Conservation (phyloP, 805 yeast genomes). For the Cyberlindnera misumaiensis region DNA sequence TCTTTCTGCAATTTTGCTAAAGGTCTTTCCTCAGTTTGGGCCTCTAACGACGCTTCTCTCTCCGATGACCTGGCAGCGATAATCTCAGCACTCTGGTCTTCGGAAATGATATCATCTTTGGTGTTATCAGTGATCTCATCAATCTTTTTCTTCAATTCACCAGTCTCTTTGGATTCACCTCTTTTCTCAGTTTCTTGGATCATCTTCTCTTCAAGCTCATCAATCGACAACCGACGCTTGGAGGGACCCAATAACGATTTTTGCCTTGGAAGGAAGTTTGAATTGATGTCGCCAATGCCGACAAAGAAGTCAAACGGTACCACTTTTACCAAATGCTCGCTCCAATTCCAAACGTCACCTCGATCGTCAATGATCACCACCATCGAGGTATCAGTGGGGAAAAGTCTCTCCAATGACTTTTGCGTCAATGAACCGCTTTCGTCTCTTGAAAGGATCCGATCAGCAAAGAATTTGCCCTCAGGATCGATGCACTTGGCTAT, state of each 20-base stretch:
- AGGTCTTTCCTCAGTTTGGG: slow-evolving; percentile 77
- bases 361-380: slow-evolving; percentile 95
- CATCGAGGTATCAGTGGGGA: slow-evolving; percentile 95
- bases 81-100: slow-evolving; percentile 26
- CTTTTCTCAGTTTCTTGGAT: slow-evolving; percentile 24
- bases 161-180: slow-evolving; percentile 20
- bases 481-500: slow-evolving; percentile 93
- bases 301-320: slow-evolving; percentile 94
- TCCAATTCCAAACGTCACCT: slow-evolving; percentile 99
- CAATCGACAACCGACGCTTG: slow-evolving; percentile 51
- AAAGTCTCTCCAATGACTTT: slow-evolving; percentile 78
- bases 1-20: slow-evolving; percentile 75
- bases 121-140: slow-evolving; percentile 24
- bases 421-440: slow-evolving; percentile 91
- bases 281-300: slow-evolving; percentile 95
- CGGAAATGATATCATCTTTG: slow-evolving; percentile 20
- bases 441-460: slow-evolving; percentile 85
- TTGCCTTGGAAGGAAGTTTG: slow-evolving; percentile 83
- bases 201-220: slow-evolving; percentile 43
- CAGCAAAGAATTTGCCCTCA: slow-evolving; percentile 77
- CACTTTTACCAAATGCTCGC: slow-evolving; percentile 81
- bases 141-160: no score
- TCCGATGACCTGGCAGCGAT: slow-evolving; percentile 37
- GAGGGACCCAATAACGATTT: slow-evolving; percentile 54
- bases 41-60: slow-evolving; percentile 65